A percentile compares a stretch with the other conserved stretches of the same genome.
Evolutionary conservation across 805 yeast species (phyloP).

Genomic region (Candida krabiensis): DNA sequence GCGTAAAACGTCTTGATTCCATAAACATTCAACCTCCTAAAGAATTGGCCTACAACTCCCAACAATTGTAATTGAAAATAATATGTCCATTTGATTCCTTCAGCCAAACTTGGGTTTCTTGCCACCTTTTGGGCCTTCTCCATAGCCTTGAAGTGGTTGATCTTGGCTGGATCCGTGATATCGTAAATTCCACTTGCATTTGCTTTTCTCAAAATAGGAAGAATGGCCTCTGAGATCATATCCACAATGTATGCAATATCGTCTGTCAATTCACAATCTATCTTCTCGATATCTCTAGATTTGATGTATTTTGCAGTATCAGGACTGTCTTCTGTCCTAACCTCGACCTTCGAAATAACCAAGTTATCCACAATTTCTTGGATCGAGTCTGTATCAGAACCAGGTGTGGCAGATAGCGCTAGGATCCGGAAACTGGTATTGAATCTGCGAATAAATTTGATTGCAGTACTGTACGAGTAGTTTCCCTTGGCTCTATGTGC

Average conservation of each 20-base stretch:
- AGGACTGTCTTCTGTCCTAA: slow-evolving; percentile 79
- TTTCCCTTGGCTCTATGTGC: slow-evolving; percentile 94
- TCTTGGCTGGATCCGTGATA: slow-evolving; percentile 61
- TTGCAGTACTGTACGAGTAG: slow-evolving; percentile 86
- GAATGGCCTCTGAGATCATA: slow-evolving; percentile 59
- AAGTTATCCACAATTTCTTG: slow-evolving; percentile 80
- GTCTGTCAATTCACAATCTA: slow-evolving; percentile 50
- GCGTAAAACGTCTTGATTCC: slow-evolving; percentile 77
- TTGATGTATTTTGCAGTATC: slow-evolving; percentile 84
- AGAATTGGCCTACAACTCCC: slow-evolving; percentile 70
- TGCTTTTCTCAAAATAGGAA: slow-evolving; percentile 64
- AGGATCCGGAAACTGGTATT: slow-evolving; percentile 69
- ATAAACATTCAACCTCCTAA: slow-evolving; percentile 70
- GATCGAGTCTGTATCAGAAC: slow-evolving; percentile 81
- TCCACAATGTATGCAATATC: slow-evolving; percentile 60
- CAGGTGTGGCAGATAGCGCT: slow-evolving; percentile 96
- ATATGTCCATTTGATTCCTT: slow-evolving; percentile 74
- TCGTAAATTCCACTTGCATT: slow-evolving; percentile 63
- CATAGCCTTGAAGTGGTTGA: slow-evolving; percentile 71
- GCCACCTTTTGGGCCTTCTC: slow-evolving; percentile 63
- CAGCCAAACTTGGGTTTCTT: slow-evolving; percentile 54
- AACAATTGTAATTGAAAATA: slow-evolving; percentile 61
- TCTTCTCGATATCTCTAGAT: slow-evolving; percentile 56
- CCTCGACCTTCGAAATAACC: slow-evolving; percentile 72
- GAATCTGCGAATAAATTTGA: slow-evolving; percentile 59